phyloP scores from a whole-genome alignment of 1,139 yeast species.

The Meyerozyma elateridarum region DNA sequence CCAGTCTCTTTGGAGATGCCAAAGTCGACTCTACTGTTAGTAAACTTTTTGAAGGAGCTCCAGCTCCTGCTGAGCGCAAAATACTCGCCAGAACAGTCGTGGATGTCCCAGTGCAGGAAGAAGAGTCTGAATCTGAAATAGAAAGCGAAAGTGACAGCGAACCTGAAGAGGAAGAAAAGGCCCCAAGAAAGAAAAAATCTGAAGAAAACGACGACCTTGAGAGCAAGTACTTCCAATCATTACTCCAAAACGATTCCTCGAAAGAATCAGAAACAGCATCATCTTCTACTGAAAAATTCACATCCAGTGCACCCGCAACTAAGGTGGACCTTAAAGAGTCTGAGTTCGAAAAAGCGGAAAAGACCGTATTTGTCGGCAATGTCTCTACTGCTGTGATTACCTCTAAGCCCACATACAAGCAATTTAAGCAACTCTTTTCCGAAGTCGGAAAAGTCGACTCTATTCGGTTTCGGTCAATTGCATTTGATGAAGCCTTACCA shows the following conservation, averaged over 20 bases:
- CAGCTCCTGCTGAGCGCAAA: background rate
- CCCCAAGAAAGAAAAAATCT: constrained; percentile 16
- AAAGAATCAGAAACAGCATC: constrained; percentile 14
- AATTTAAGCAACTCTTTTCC: constrained; percentile 59
- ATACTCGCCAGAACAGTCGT: background rate
- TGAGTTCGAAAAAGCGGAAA: constrained; percentile 80
- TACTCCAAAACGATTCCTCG: constrained; percentile 16
- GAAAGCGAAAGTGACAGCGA: constrained; percentile 13
- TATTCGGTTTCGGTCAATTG: constrained; percentile 86
- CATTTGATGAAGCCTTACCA: constrained; percentile 84
- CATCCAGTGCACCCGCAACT: constrained; percentile 29
- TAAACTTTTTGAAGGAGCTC: background rate
- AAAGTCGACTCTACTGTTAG: background rate
- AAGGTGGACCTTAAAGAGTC: constrained; percentile 52
- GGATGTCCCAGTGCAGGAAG: constrained; percentile 14
- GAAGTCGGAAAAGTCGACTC: constrained; percentile 62
- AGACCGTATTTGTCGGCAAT: constrained; percentile 89
- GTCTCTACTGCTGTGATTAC: constrained; percentile 63
- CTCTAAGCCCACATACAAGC: constrained; percentile 55
- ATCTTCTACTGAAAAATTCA: constrained; percentile 6
- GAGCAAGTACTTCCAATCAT: constrained; percentile 40
- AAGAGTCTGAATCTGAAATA: constrained; percentile 14
- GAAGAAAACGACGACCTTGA: constrained; percentile 47
- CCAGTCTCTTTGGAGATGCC: constrained; percentile 5
- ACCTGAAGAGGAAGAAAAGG: constrained; percentile 12